Conservation (phyloP, 2,329 filamentous ascomycete genomes). For the Monosporascus sp. region DNA sequence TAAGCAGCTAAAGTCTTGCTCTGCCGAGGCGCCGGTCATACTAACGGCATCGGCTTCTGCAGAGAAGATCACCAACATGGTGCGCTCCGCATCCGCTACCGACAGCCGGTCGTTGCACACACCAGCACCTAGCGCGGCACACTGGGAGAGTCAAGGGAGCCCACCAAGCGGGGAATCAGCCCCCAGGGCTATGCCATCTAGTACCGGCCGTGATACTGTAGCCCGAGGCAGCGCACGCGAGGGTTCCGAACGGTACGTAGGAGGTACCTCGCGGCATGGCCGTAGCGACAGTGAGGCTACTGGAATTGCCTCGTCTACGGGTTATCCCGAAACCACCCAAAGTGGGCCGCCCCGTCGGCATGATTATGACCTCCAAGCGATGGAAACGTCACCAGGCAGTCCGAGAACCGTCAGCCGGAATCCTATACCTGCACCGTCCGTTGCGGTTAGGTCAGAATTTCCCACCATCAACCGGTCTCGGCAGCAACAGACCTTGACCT, state of each 20-base stretch:
- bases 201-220: conserved; percentile 31
- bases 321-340: conserved; percentile 73
- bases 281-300: conserved; percentile 78
- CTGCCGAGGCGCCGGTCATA: background rate
- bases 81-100: conserved; percentile 70
- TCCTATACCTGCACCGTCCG: conserved; percentile 81
- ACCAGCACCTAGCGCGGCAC: conserved; percentile 55
- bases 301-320: conserved; percentile 68
- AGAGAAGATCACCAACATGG: conserved; percentile 95
- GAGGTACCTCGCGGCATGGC: conserved; percentile 49
- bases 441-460: conserved; percentile 96
- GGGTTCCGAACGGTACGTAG: conserved; percentile 39
- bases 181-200: conserved; percentile 28
- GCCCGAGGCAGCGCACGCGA: conserved; percentile 41
- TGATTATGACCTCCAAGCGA: conserved; percentile 93
- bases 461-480: conserved; percentile 88
- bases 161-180: conserved; percentile 44
- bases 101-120: conserved; percentile 54
- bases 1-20: conserved; percentile 33
- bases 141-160: conserved; percentile 64
- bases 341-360: conserved; percentile 69
- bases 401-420: conserved; percentile 71
- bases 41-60: conserved; percentile 23
- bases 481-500: conserved; percentile 92
- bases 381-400: conserved; percentile 79